Percentiles rank a stretch among this genome's conserved stretches.
Conservation (phyloP, 1,139 yeast species). For the Petasospora fabianii region DNA sequence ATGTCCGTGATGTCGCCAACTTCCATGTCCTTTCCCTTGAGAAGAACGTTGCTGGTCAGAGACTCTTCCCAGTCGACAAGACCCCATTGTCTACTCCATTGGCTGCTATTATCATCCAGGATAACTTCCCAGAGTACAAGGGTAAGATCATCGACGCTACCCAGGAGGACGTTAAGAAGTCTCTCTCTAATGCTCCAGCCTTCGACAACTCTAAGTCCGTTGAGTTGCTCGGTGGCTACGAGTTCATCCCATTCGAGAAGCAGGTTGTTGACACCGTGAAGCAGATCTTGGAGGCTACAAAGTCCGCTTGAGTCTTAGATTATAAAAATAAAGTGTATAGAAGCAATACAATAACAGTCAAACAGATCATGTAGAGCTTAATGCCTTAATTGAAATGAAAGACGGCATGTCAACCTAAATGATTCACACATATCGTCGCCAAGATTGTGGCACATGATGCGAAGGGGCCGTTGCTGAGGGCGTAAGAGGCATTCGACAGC, state of each 20-base stretch:
- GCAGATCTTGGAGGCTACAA: conserved; percentile 27
- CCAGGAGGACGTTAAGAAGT: conserved; percentile 9
- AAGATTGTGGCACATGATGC: no score
- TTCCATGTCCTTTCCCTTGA: conserved; percentile 39
- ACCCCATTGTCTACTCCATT: conserved; percentile 1
- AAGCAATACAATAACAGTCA: no score
- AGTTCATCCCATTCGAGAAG: conserved; percentile 36
- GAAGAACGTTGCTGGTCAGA: conserved; percentile 31
- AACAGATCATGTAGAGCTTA: no score
- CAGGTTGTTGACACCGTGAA: conserved; percentile 39
- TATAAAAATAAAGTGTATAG: no score
- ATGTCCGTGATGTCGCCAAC: conserved; percentile 41
- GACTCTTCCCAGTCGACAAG: conserved; percentile 26
- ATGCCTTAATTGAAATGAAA: no score
- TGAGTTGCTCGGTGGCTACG: conserved; percentile 34
- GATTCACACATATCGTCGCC: no score
- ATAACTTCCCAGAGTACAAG: conserved; percentile 34
- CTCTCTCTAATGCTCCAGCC: conserved; percentile 22
- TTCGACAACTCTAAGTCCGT: conserved; percentile 43
- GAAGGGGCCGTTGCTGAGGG: no score
- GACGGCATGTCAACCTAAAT: no score
- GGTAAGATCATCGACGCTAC: conserved; percentile 31
- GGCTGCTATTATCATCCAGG: conserved; percentile 15
- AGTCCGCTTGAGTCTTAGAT: conserved; percentile 1
- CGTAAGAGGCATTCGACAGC: no score